A percentile compares a stretch with the other conserved stretches of the same genome.
phyloP scores from a whole-genome alignment of 148 eudicot genomes.

The Diospyros lotus region DNA sequence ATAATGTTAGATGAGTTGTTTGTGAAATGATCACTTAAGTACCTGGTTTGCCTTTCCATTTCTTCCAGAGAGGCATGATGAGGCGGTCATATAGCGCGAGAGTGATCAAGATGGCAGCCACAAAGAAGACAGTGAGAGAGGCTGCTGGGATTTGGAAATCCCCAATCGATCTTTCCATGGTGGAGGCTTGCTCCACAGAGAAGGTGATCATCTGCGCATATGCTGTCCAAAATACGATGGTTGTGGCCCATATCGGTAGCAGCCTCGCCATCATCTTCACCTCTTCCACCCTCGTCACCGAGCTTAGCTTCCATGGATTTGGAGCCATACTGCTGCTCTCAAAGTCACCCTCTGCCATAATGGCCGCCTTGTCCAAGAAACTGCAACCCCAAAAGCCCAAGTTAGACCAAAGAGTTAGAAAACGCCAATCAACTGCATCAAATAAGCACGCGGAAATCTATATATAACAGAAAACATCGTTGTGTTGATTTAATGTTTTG shows the following conservation, averaged over 20 bases:
- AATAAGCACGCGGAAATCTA: neutral
- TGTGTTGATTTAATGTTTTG: too few species aligned
- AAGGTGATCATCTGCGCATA: constrained; percentile 90
- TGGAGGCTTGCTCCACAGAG: constrained; percentile 74
- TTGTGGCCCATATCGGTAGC: constrained; percentile 83
- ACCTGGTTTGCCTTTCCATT: constrained; percentile 63
- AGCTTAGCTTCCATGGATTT: constrained; percentile 76
- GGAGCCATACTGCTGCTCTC: constrained; percentile 17
- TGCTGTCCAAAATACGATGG: constrained; percentile 75
- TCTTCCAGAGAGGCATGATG: constrained; percentile 58
- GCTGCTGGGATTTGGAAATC: constrained; percentile 69
- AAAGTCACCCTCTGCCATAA: constrained; percentile 59
- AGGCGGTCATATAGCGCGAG: constrained; percentile 60
- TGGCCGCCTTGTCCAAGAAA: constrained; percentile 93
- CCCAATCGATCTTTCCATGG: constrained; percentile 63
- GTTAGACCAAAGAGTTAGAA: too few species aligned
- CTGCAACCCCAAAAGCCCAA: constrained; percentile 21
- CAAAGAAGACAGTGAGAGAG: constrained; percentile 73
- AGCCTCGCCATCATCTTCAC: constrained; percentile 76
- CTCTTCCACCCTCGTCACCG: constrained; percentile 75
- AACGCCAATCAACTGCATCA: too few species aligned
- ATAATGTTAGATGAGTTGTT: too few species aligned
- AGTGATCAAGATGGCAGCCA: constrained; percentile 57
- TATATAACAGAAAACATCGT: too few species aligned
- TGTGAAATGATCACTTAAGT: neutral